Conservation (phyloP, 805 yeast species). For the Wickerhamiella sergipiensis region DNA sequence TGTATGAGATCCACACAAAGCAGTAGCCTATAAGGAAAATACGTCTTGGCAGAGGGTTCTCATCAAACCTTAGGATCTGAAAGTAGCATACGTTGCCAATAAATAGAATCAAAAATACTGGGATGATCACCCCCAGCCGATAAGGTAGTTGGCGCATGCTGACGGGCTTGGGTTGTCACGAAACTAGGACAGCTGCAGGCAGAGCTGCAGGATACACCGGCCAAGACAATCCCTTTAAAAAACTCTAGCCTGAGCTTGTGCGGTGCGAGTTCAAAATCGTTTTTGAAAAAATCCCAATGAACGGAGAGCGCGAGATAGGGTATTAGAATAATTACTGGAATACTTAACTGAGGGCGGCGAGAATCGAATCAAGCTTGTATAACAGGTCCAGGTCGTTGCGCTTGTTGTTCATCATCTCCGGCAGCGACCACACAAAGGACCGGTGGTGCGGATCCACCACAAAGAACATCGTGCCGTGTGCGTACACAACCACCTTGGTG, state of each 20-base stretch:
- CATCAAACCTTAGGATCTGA: slow-evolving; percentile 7
- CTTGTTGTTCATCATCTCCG: background rate
- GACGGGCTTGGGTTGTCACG: background rate
- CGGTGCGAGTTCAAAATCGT: too few relatives aligned
- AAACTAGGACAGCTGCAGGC: too few relatives aligned
- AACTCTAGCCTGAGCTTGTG: too few relatives aligned
- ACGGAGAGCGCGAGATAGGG: too few relatives aligned
- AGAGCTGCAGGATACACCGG: too few relatives aligned
- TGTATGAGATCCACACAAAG: slow-evolving; percentile 59
- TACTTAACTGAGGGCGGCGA: background rate
- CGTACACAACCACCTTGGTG: slow-evolving; percentile 70
- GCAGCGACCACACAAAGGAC: background rate
- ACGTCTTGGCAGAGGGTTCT: slow-evolving; percentile 2
- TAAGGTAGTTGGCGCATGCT: slow-evolving; percentile 10
- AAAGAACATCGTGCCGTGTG: slow-evolving; percentile 61
- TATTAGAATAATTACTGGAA: background rate
- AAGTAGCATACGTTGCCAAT: slow-evolving; percentile 10
- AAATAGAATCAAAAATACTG: slow-evolving; percentile 6
- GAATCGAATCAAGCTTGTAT: background rate
- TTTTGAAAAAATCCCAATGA: too few relatives aligned
- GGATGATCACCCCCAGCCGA: slow-evolving; percentile 14
- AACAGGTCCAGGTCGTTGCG: background rate
- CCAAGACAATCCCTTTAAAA: too few relatives aligned
- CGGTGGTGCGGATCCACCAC: slow-evolving; percentile 32
- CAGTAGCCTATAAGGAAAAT: slow-evolving; percentile 16